phyloP scores from a whole-genome alignment of 2,329 filamentous ascomycete species.

The Colletotrichum eremochloae region DNA sequence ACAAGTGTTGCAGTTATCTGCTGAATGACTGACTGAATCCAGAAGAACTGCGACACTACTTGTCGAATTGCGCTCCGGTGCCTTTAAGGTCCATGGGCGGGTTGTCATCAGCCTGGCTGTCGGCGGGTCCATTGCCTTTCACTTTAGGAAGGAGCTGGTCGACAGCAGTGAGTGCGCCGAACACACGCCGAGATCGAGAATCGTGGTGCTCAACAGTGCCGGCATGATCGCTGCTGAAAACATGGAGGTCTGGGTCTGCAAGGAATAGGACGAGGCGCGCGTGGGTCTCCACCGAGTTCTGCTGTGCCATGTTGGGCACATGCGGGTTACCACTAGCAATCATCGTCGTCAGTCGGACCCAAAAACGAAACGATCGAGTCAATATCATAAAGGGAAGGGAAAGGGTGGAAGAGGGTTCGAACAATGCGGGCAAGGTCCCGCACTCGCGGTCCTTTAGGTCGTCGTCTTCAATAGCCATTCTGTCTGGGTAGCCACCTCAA shows the following conservation, averaged over 20 bases:
- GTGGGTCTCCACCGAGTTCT: background rate
- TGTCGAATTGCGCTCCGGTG: background rate
- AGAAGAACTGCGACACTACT: background rate
- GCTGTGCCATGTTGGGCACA: no score
- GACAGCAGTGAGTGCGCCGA: background rate
- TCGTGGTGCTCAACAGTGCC: background rate
- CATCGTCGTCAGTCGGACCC: background rate
- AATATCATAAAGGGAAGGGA: background rate
- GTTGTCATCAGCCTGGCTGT: background rate
- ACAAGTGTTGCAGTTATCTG: background rate
- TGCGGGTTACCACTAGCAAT: background rate
- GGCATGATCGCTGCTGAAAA: background rate
- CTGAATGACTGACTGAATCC: background rate
- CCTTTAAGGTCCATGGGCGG: background rate
- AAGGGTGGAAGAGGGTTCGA: background rate
- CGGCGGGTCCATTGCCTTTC: background rate
- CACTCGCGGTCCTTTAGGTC: background rate
- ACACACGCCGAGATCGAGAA: background rate
- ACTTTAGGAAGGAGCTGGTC: background rate
- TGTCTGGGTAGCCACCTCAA: background rate
- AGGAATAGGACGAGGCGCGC: background rate
- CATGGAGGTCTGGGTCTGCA: background rate
- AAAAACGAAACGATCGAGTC: background rate
- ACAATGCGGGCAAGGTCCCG: background rate
- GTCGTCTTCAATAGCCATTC: background rate